Evolutionary conservation across 2,329 filamentous ascomycete species (phyloP), one percentile per base, ranked within the genome.

Genomic region (Monosporascus sp.): DNA sequence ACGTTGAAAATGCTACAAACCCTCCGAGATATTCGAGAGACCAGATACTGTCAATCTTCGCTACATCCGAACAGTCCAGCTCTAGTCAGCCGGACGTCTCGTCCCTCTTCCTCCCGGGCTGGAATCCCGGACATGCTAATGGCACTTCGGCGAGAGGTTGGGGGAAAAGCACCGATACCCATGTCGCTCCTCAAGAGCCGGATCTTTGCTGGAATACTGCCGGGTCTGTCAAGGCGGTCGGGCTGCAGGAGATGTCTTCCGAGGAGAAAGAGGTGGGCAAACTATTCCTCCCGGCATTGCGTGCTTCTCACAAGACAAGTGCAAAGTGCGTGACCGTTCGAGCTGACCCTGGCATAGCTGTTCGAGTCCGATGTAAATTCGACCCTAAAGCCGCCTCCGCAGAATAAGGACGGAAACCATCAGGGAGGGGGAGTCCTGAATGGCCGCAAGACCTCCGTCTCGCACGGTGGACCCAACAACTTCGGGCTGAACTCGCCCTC

Each of bases 341-440:
- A 60, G 55, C 60, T 67, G 58, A 68, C 55, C 55, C 59, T 52
- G 11, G 61, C 65, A 49, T 69, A 96, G 88, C 76, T 88, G 58
- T 97, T 97, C 71, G 74, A 84, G 49, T 83, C 82, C 49, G 94
- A 95, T 59, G 91, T 99, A 67, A 99, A 97, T 70, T 97, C 94
- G 37, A 88, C 91, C 37, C 77, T 97, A 61, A 97, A 97, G 72
- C 88, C 89, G 8, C 89, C 89, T 20, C 82, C 85, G 35, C 87
- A 89, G 65, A 93, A 89, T 55, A 85, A 86, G 63, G 79, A 83
- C 43, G 74, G 84, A 74, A 70, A 78, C 70, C 55, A 79, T 69
- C 68, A 80, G 69, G 70, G 80, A 69, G 70, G 80, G 71, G 69
- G 80, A 68, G 78, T 78, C 11, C 65, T 79, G 11, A 86, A 88